Evolutionary conservation across 352 stramenopile genomes (phyloP).

Genomic region (Globisporangium echinulatum): DNA sequence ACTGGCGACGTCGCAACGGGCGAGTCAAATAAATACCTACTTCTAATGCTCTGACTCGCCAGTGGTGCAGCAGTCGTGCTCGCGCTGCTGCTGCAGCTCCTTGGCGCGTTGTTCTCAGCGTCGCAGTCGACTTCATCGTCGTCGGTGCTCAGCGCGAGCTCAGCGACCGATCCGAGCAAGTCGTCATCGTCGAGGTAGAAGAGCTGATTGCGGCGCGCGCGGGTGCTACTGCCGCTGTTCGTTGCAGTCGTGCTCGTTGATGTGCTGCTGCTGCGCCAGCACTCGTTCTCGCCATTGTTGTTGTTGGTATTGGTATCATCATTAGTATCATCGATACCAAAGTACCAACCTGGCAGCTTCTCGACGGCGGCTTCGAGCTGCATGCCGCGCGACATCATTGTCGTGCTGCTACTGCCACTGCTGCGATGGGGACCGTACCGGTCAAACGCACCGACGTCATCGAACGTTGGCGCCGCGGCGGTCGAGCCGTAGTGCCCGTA

Average conservation of each 20-base stretch:
- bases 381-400: conserved; percentile 35
- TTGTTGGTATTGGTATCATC: conserved; percentile 10
- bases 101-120: conserved; percentile 5
- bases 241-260: conserved; percentile 12
- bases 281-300: conserved; percentile 10
- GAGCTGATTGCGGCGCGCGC: conserved; percentile 2
- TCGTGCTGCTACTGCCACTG: conserved; percentile 8
- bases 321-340: conserved; percentile 30
- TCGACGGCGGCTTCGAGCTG: conserved; percentile 68
- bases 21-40: conserved; percentile 19
- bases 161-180: conserved; percentile 12
- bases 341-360: conserved; percentile 60
- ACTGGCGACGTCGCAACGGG: background rate
- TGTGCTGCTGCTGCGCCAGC: conserved; percentile 7
- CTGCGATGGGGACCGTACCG: background rate
- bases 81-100: too few relatives aligned
- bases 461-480: conserved; percentile 12
- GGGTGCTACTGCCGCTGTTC: conserved; percentile 10
- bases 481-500: conserved; percentile 14
- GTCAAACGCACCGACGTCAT: conserved; percentile 3
- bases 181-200: conserved; percentile 14
- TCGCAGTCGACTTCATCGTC: conserved; percentile 3
- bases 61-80: conserved; percentile 2
- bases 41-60: conserved; percentile 12
- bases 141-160: conserved; percentile 1